Evolutionary conservation across 2,329 filamentous ascomycete genomes (phyloP).

Genomic region (Microcyclospora pomicola): DNA sequence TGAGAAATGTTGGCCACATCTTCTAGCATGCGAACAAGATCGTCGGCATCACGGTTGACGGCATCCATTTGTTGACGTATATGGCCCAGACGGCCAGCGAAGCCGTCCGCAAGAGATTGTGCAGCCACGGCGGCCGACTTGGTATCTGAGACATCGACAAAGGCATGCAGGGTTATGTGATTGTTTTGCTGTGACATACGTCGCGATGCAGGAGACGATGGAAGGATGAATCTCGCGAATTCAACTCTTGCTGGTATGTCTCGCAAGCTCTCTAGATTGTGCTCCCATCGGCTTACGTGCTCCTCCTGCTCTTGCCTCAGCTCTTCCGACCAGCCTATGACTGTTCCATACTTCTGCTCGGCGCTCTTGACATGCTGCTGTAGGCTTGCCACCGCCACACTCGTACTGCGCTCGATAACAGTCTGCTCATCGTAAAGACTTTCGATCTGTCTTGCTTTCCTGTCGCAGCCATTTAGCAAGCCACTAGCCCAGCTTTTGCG

Average conservation of each 20-base stretch:
- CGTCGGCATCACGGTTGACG: constrained; percentile 29
- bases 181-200: constrained; percentile 25
- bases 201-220: constrained; percentile 7
- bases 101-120: constrained; percentile 46
- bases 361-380: constrained; percentile 59
- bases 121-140: constrained; percentile 58
- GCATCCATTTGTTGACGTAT: constrained; percentile 30
- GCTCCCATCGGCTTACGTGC: constrained; percentile 53
- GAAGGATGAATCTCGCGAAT: constrained; percentile 41
- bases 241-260: constrained; percentile 50
- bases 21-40: constrained; percentile 31
- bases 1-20: constrained; percentile 24
- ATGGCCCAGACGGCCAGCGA: constrained; percentile 40
- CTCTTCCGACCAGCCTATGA: constrained; percentile 56
- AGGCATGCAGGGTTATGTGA: constrained; percentile 53
- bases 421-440: constrained; percentile 59
- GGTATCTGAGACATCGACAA: constrained; percentile 61
- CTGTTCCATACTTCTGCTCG: constrained; percentile 56
- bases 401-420: constrained; percentile 64
- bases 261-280: constrained; percentile 50
- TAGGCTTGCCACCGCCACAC: constrained; percentile 75
- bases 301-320: constrained; percentile 54
- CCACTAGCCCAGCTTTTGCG: constrained; percentile 66
- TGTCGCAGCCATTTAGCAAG: constrained; percentile 54
- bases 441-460: constrained; percentile 48